These are phyloP conservation scores for Colletotrichum lini DNA, from an alignment of 2,329 filamentous ascomycete species.

Conservation along the genomic window DNA sequence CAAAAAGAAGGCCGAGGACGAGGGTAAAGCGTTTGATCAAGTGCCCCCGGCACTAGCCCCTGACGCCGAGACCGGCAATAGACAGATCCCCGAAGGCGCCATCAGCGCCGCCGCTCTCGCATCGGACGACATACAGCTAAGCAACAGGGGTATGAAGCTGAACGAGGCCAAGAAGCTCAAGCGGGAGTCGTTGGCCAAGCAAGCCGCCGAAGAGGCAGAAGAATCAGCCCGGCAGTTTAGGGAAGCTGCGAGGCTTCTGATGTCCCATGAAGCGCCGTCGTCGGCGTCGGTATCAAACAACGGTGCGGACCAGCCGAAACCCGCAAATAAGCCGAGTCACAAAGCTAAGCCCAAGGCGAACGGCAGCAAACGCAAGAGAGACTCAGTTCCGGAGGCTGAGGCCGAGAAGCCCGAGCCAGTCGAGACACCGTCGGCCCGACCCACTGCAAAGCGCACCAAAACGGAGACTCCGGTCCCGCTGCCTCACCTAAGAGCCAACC, in stretches of 20 bases:
- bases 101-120: slow-evolving; percentile 70
- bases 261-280: slow-evolving; percentile 51
- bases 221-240: slow-evolving; percentile 69
- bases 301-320: slow-evolving; percentile 50
- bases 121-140: slow-evolving; percentile 74
- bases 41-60: slow-evolving; percentile 58
- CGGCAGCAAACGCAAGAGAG: slow-evolving; percentile 65
- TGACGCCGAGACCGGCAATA: slow-evolving; percentile 65
- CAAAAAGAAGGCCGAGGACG: slow-evolving; percentile 75
- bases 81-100: slow-evolving; percentile 71
- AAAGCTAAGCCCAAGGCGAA: slow-evolving; percentile 46
- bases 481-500: slow-evolving; percentile 55
- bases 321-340: slow-evolving; percentile 46
- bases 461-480: slow-evolving; percentile 71
- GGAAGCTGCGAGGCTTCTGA: slow-evolving; percentile 62
- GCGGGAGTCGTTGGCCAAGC: slow-evolving; percentile 73
- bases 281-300: slow-evolving; percentile 44
- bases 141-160: slow-evolving; percentile 82
- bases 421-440: slow-evolving; percentile 50
- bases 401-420: slow-evolving; percentile 49
- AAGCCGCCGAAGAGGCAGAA: slow-evolving; percentile 74
- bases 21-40: slow-evolving; percentile 73
- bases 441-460: slow-evolving; percentile 66
- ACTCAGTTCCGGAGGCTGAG: slow-evolving; percentile 50
- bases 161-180: slow-evolving; percentile 85